Conservation (phyloP, 176 grass and related monocot species). For the Rhynchospora breviuscula region DNA sequence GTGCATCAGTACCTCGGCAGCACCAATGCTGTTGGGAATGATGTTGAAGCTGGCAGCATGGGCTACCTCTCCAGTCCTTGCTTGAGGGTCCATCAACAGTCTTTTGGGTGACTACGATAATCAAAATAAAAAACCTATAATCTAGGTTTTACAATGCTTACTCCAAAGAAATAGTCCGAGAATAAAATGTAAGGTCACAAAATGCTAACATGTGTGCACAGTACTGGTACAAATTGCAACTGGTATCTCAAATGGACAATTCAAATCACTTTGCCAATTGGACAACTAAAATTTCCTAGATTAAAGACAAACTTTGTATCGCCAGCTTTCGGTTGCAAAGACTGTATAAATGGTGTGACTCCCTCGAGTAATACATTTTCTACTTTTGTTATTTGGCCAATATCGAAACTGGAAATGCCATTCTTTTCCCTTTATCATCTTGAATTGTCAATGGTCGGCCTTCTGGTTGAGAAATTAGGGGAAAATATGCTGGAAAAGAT, state of each 20-base stretch:
- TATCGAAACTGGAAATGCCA: constrained; percentile 99
- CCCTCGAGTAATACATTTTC: constrained; percentile 98
- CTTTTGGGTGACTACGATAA: constrained; percentile 25
- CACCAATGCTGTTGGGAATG: too few species aligned
- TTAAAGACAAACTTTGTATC: constrained; percentile 67
- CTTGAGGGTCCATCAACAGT: too few species aligned
- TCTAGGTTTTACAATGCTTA: neutral
- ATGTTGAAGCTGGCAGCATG: too few species aligned
- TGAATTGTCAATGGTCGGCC: constrained; percentile 92
- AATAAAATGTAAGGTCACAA: neutral
- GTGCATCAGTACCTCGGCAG: too few species aligned
- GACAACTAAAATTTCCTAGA: neutral
- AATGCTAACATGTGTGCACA: neutral
- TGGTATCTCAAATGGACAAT: neutral
- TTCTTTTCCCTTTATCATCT: constrained; percentile 94
- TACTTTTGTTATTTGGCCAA: constrained; percentile 99
- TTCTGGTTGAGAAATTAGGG: constrained; percentile 98
- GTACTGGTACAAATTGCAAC: neutral
- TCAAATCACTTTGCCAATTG: neutral
- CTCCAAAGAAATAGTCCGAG: neutral
- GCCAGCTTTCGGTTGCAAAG: constrained; percentile 94
- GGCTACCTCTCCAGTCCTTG: too few species aligned
- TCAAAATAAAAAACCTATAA: too few species aligned
- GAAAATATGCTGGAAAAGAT: constrained; percentile 82
- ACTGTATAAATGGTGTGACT: constrained; percentile 98